These are phyloP conservation scores for Epichloe coenophiala DNA, from an alignment of 2,329 filamentous ascomycete genomes.

Conservation along the genomic window DNA sequence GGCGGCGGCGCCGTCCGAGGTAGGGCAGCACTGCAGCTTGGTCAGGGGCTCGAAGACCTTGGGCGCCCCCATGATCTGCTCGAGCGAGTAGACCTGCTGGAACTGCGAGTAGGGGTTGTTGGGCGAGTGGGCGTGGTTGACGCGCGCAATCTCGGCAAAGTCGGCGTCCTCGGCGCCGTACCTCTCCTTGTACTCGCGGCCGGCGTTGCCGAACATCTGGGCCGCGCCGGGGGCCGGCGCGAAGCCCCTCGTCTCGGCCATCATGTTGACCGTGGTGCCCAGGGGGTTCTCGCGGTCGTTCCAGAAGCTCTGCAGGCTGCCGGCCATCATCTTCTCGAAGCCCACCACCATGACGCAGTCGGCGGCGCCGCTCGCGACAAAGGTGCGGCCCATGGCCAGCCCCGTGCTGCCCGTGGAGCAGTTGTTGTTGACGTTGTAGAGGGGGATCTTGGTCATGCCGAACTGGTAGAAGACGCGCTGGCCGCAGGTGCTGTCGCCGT, in stretches of 20 bases:
- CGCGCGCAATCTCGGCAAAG: slow-evolving; percentile 84
- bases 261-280: slow-evolving; percentile 60
- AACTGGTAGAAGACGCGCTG: slow-evolving; percentile 98
- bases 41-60: slow-evolving; percentile 80
- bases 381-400: slow-evolving; percentile 66
- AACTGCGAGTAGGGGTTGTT: slow-evolving; percentile 98
- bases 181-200: slow-evolving; percentile 90
- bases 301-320: slow-evolving; percentile 72
- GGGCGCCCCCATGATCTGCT: slow-evolving; percentile 63
- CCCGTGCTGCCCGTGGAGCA: slow-evolving; percentile 93
- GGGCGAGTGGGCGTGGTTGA: slow-evolving; percentile 87
- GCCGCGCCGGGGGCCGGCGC: slow-evolving; percentile 77
- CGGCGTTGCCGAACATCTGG: slow-evolving; percentile 93
- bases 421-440: slow-evolving; percentile 99
- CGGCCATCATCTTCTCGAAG: slow-evolving; percentile 96
- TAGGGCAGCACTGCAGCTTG: slow-evolving; percentile 97
- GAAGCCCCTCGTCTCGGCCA: slow-evolving; percentile 67
- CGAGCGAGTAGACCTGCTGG: slow-evolving; percentile 75
- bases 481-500: slow-evolving; percentile 87
- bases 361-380: slow-evolving; percentile 67
- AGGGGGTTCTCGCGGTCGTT: slow-evolving; percentile 76
- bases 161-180: slow-evolving; percentile 73
- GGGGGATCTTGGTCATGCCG: slow-evolving; percentile 90
- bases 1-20: slow-evolving; percentile 82
- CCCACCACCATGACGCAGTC: slow-evolving; percentile 86